Percentiles rank a stretch among this genome's conserved stretches.
Evolutionary conservation across 2,329 filamentous ascomycete genomes (phyloP).

Genomic region (Fusarium oxysporum): DNA sequence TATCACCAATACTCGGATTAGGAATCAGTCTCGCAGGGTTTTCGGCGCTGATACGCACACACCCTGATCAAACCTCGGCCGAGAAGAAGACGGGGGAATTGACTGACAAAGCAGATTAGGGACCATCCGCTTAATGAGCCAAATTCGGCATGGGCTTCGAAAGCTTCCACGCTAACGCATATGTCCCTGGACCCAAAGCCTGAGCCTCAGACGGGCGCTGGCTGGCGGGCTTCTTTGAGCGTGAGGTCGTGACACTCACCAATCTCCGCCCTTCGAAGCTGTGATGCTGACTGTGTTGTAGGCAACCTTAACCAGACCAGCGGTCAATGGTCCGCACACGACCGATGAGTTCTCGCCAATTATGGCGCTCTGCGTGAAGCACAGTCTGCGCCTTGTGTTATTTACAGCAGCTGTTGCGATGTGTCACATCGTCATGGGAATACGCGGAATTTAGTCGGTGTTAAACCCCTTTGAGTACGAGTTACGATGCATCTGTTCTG

Average conservation of each 20-base stretch:
- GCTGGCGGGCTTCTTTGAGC: slow-evolving; percentile 14
- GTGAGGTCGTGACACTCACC: background rate
- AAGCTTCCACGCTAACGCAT: slow-evolving; percentile 6
- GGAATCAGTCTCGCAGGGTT: slow-evolving; percentile 28
- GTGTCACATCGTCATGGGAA: background rate
- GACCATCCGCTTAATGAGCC: slow-evolving; percentile 24
- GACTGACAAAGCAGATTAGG: slow-evolving; percentile 40
- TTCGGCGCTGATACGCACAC: slow-evolving; percentile 15
- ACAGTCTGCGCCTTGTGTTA: slow-evolving; percentile 14
- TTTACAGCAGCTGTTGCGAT: slow-evolving; percentile 5
- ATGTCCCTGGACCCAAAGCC: slow-evolving; percentile 9
- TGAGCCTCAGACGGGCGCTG: slow-evolving; percentile 9
- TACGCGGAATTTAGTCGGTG: slow-evolving; percentile 23
- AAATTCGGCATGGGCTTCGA: slow-evolving; percentile 15
- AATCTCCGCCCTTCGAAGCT: slow-evolving; percentile 37
- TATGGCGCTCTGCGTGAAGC: slow-evolving; percentile 3
- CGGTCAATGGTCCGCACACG: slow-evolving; percentile 30
- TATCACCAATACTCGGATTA: slow-evolving; percentile 33
- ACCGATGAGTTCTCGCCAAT: slow-evolving; percentile 14
- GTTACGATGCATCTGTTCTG: slow-evolving; percentile 5
- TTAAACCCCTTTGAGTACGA: slow-evolving; percentile 15
- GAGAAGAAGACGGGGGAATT: slow-evolving; percentile 11
- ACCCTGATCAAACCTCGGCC: slow-evolving; percentile 23
- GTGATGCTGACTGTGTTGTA: slow-evolving; percentile 29
- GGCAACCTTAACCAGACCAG: slow-evolving; percentile 39